Evolutionary conservation across 148 eudicot genomes (phyloP).

Genomic region (Fagopyrum tataricum): DNA sequence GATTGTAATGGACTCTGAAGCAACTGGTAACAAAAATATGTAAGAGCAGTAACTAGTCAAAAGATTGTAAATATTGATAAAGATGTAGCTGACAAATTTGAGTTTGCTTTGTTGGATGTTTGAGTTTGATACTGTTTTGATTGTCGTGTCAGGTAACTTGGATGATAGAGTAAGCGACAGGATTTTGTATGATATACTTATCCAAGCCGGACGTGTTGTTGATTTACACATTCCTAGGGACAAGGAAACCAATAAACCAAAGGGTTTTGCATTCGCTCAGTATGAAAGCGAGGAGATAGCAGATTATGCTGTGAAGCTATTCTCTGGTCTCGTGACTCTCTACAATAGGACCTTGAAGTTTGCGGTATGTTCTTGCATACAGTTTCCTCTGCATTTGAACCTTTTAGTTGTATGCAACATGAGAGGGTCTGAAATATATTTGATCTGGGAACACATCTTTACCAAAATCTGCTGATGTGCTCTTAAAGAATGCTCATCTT

Average conservation of each 20-base stretch:
- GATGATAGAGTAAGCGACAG: constrained; percentile 88
- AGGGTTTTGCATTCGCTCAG: constrained; percentile 90
- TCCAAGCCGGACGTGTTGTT: constrained; percentile 87
- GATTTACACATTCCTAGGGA: constrained; percentile 83
- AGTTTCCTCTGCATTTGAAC: neutral
- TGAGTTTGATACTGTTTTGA: neutral
- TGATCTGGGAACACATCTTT: constrained; percentile 1
- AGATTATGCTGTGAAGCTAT: constrained; percentile 82
- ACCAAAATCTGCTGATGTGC: neutral
- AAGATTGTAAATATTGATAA: neutral
- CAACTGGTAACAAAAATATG: neutral
- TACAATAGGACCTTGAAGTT: constrained; percentile 76
- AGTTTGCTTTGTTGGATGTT: neutral
- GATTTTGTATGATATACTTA: constrained; percentile 86
- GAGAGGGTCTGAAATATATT: neutral
- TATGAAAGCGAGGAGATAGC: constrained; percentile 88
- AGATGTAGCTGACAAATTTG: neutral
- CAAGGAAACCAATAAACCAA: constrained; percentile 77
- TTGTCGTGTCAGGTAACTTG: constrained; percentile 50
- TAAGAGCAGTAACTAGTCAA: neutral
- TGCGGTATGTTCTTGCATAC: constrained; percentile 31
- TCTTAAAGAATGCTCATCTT: neutral
- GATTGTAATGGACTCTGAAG: too few species aligned
- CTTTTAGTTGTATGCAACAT: neutral
- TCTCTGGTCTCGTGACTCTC: constrained; percentile 83